Percentiles rank a stretch among this genome's conserved stretches.
Evolutionary conservation across 352 stramenopile species (phyloP).

Genomic region (Pythium volutum): DNA sequence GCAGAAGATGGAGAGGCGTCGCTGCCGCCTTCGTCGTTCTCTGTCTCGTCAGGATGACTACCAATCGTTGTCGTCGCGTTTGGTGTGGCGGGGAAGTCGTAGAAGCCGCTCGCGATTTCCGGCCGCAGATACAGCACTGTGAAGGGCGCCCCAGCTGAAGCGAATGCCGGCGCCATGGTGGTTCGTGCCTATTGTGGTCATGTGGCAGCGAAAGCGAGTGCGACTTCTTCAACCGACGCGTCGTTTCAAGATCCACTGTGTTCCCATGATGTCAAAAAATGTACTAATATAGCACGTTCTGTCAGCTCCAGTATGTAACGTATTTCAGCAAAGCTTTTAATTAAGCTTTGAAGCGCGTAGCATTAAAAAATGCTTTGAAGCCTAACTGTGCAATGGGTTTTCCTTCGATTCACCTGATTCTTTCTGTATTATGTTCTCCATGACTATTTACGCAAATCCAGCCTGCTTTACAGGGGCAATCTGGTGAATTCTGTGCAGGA

Average conservation of each 20-base stretch:
- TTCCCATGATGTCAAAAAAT: background rate
- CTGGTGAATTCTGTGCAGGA: too few relatives aligned
- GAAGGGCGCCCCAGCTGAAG: conserved; percentile 23
- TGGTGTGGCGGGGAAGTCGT: conserved; percentile 28
- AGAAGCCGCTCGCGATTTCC: conserved; percentile 57
- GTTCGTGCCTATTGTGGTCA: background rate
- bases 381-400: too few relatives aligned
- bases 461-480: too few relatives aligned
- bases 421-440: too few relatives aligned
- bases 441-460: too few relatives aligned
- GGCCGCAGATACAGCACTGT: conserved; percentile 53
- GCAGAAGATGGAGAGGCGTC: conserved; percentile 4
- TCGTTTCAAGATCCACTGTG: conserved; percentile 19
- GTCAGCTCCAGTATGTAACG: too few relatives aligned
- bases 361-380: too few relatives aligned
- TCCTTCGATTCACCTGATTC: too few relatives aligned
- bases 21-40: background rate
- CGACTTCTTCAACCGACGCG: conserved; percentile 10
- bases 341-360: too few relatives aligned
- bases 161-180: background rate
- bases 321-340: too few relatives aligned
- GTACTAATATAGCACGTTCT: too few relatives aligned
- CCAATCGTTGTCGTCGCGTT: background rate
- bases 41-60: background rate
- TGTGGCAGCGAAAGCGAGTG: background rate